Evolutionary conservation across 768 basidiomycete genomes (phyloP).

Genomic region (Leucocoprinus sp.): DNA sequence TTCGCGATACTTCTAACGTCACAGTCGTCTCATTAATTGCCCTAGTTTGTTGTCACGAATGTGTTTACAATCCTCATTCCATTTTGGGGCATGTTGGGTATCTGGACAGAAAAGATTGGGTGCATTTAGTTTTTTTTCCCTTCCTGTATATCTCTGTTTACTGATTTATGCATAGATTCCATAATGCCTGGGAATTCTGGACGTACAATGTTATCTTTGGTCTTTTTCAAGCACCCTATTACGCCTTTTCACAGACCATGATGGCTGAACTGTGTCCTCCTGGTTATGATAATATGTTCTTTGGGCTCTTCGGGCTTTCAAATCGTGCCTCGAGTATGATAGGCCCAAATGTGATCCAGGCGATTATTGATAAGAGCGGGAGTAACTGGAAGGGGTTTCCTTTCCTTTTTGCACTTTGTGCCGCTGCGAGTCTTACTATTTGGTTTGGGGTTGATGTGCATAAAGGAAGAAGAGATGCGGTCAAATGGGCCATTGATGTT

Average conservation of each 20-base stretch:
- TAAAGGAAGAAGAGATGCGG: constrained; percentile 56
- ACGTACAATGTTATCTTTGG: constrained; percentile 76
- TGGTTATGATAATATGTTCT: constrained; percentile 86
- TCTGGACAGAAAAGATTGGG: constrained; percentile 75
- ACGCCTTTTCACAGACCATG: constrained; percentile 80
- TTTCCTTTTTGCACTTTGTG: constrained; percentile 70
- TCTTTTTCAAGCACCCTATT: constrained; percentile 81
- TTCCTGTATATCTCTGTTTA: not conserved
- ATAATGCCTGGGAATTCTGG: constrained; percentile 87
- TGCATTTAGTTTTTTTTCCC: constrained; percentile 20
- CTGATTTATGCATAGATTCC: constrained; percentile 33
- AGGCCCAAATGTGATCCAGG: constrained; percentile 80
- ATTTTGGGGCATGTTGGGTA: constrained; percentile 80
- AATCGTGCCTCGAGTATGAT: constrained; percentile 84
- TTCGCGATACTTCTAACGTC: not conserved
- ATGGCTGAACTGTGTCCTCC: constrained; percentile 86
- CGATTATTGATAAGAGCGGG: constrained; percentile 64
- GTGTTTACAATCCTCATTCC: constrained; percentile 70
- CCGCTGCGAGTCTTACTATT: constrained; percentile 58
- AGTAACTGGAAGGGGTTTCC: constrained; percentile 82
- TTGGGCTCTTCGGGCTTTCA: constrained; percentile 78
- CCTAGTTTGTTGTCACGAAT: not conserved
- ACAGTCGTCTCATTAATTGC: not conserved
- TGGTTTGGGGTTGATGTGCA: constrained; percentile 67
- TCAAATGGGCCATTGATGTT: constrained; percentile 41